Conservation (phyloP, 2,329 filamentous ascomycete species). For the Trichophyton verrucosum region DNA sequence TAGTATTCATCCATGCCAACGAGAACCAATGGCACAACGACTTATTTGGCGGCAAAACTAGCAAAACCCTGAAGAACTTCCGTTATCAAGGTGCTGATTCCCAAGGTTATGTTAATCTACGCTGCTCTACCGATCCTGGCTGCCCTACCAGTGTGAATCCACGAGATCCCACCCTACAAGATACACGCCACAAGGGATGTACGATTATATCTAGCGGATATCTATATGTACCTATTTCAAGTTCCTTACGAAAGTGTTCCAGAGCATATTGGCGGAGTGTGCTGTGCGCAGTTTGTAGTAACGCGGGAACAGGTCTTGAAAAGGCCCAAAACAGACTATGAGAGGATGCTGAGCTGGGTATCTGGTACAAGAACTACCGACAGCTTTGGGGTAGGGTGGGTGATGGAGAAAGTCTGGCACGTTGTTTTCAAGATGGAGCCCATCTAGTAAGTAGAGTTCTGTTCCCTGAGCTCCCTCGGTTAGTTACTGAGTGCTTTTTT, state of each 20-base stretch:
- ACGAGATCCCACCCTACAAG: constrained; percentile 15
- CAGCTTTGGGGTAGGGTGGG: constrained; percentile 45
- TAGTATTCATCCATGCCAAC: constrained; percentile 47
- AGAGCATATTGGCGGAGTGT: constrained; percentile 42
- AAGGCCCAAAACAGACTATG: constrained; percentile 42
- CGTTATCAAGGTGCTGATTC: constrained; percentile 41
- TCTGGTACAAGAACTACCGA: constrained; percentile 39
- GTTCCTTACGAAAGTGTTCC: constrained; percentile 39
- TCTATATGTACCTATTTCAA: constrained; percentile 37
- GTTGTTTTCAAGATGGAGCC: constrained; percentile 37
- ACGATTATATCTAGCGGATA: constrained; percentile 18
- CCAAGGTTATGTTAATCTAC: constrained; percentile 48
- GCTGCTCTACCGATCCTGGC: constrained; percentile 48
- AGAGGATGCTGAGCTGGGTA: constrained; percentile 49
- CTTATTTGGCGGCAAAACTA: constrained; percentile 15
- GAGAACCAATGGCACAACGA: constrained; percentile 45
- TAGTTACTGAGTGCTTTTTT: too few relatives aligned
- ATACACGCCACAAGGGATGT: constrained; percentile 2
- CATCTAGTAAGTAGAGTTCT: constrained; percentile 24
- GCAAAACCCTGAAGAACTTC: constrained; percentile 44
- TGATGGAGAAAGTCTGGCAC: constrained; percentile 57
- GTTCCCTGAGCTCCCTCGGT: too few relatives aligned
- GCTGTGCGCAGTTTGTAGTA: constrained; percentile 55
- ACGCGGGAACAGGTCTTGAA: constrained; percentile 40
- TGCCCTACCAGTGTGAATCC: constrained; percentile 30